Evolutionary conservation across 257 asterid genomes (phyloP), one percentile per base, ranked within the genome.

Genomic region (Solanum boliviense): DNA sequence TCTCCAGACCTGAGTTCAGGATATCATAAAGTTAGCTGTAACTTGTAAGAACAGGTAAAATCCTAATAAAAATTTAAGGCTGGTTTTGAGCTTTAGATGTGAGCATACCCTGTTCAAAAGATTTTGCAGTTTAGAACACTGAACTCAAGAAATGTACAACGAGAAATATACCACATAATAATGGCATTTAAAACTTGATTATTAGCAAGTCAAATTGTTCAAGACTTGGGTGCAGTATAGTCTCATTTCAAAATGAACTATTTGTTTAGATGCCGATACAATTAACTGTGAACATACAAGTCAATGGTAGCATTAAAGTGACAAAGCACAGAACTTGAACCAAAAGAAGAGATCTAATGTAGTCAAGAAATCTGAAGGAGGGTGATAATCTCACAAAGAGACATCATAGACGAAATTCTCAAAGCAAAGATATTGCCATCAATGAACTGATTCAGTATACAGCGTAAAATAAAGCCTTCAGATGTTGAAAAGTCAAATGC

Each of bases 1-100:
- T 97, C 99, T 89, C 98, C 99, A 89, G 99, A 95, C 38, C 99
- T 97, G 88, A 29, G 84, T 36, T 87, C 38, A 84, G 75, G 74
- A 83, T 73, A 74, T 84, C 56, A 20, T 67, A 87, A 71, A 84
- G 87, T 84, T 81, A 87, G 90, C 86, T 78, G 16, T 13, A 65
- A n/a, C 72, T n/a, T n/a, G 72, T 65, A 79, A 16, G 16, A 48
- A 46, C 76, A 38, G 46, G 71, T 34, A 85, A 68, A 68, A 82
- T 31, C 44, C 44, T 29, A 82, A 29, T 15, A 48, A 52, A 48
- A 82, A 82, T 10, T 1, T 82, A 82, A 29, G 41, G 38, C 44
- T 52, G 44, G 70, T 46, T n/a, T 82, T 32, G 44, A 52, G 29
- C 41, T 44, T 25, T 44, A 79, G 39, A 44, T 15, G 85, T 44